A percentile compares a stretch with the other conserved stretches of the same genome.
Conservation (phyloP, 306 rosid genomes). For the Cyamopsis tetragonoloba region DNA sequence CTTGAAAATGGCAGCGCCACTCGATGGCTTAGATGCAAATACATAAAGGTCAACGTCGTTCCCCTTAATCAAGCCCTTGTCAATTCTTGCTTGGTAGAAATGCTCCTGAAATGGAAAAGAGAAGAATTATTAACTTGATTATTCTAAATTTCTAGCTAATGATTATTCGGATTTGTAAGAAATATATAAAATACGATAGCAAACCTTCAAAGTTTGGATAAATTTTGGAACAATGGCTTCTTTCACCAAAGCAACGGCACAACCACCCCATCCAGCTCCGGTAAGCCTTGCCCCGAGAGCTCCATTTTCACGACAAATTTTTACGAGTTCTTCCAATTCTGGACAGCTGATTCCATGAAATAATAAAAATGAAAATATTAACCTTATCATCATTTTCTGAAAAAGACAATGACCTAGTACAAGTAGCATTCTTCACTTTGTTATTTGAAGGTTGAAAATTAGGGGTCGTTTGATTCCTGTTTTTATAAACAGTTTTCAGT, state of each 20-base stretch:
- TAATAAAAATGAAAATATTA: not conserved
- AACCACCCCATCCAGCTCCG: conserved; percentile 92
- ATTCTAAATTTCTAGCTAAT: not conserved
- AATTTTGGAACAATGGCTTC: conserved; percentile 63
- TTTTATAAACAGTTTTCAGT: no score
- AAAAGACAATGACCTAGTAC: not conserved
- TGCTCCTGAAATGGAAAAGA: conserved; percentile 39
- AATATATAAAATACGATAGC: not conserved
- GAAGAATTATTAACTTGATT: conserved; percentile 2
- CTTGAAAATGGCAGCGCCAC: conserved; percentile 76
- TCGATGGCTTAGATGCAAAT: conserved; percentile 77
- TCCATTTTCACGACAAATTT: conserved; percentile 41
- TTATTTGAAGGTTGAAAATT: not conserved
- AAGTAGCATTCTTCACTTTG: not conserved
- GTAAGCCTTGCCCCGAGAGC: conserved; percentile 82
- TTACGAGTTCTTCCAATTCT: conserved; percentile 74
- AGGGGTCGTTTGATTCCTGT: no score
- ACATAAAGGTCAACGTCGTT: conserved; percentile 57
- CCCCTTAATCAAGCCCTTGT: conserved; percentile 40
- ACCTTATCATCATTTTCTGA: not conserved
- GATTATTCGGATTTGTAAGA: not conserved
- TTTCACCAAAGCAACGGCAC: conserved; percentile 69
- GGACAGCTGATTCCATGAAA: conserved; percentile 49
- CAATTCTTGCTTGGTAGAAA: conserved; percentile 60
- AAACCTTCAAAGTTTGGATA: conserved; percentile 55